phyloP scores from a whole-genome alignment of 2,329 filamentous ascomycete genomes.

The Botrytis medusae region DNA sequence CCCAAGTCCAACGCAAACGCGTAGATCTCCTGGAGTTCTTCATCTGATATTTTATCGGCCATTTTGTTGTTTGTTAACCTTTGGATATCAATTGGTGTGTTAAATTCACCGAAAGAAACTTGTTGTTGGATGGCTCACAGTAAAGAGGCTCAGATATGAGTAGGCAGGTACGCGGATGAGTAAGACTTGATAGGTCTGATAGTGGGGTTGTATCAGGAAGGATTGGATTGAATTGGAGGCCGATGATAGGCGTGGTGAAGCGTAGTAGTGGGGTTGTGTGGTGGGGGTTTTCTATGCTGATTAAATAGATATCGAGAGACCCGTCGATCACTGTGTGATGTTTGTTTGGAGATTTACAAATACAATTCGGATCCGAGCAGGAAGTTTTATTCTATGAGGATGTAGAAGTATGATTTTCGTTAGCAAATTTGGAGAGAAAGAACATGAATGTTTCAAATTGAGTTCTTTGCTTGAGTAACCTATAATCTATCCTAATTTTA shows the following conservation, averaged over 20 bases:
- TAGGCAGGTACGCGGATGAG: not conserved
- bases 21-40: constrained; percentile 65
- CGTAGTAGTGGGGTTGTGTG: not conserved
- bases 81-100: not conserved
- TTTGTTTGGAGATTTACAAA: not conserved
- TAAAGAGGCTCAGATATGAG: not conserved
- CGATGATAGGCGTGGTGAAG: constrained; percentile 14
- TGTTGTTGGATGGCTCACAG: not conserved
- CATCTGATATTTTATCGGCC: constrained; percentile 12
- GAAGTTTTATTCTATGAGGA: not conserved
- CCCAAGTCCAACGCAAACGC: constrained; percentile 68
- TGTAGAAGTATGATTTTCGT: not conserved
- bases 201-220: constrained; percentile 8
- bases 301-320: not conserved
- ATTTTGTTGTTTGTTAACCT: not conserved
- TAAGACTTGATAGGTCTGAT: not conserved
- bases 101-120: not conserved
- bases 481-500: not conserved
- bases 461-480: not conserved
- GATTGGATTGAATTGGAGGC: not conserved
- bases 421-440: not conserved
- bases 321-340: not conserved
- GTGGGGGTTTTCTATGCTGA: not conserved
- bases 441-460: not conserved
- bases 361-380: not conserved